A percentile compares a stretch with the other conserved stretches of the same genome.
phyloP scores from a whole-genome alignment of 257 asterid genomes.

The Plantago elongata region DNA sequence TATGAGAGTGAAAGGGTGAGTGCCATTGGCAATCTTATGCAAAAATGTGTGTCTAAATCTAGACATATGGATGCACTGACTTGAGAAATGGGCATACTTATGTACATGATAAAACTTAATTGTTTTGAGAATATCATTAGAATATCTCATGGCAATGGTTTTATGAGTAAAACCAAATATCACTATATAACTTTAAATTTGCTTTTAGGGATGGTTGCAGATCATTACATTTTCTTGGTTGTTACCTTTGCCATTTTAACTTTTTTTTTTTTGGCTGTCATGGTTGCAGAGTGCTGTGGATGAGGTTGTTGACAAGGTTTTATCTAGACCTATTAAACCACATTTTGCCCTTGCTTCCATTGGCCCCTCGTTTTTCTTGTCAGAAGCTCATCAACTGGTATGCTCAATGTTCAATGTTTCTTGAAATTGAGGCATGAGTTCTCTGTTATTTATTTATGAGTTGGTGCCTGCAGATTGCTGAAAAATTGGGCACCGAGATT shows the following conservation, averaged over 20 bases:
- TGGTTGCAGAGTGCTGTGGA: slow-evolving; percentile 57
- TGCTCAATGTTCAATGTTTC: not conserved
- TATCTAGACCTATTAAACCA: slow-evolving; percentile 65
- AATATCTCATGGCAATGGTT: no score
- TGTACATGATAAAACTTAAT: no score
- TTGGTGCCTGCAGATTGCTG: slow-evolving; percentile 42
- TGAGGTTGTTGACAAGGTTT: slow-evolving; percentile 68
- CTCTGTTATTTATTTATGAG: slow-evolving; percentile 18
- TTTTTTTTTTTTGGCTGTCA: slow-evolving; percentile 10
- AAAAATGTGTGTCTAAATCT: no score
- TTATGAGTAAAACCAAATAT: no score
- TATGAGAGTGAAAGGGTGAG: no score
- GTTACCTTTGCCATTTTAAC: slow-evolving; percentile 8
- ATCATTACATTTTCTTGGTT: not conserved
- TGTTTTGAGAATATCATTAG: no score
- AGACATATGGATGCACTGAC: no score
- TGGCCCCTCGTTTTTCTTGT: slow-evolving; percentile 42
- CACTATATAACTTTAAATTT: not conserved
- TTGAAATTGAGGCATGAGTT: slow-evolving; percentile 5
- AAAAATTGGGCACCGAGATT: slow-evolving; percentile 43
- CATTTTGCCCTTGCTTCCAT: slow-evolving; percentile 71
- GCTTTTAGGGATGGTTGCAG: not conserved
- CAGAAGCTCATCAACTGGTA: slow-evolving; percentile 48
- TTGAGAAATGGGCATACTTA: no score
- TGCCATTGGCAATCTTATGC: no score